These are phyloP conservation scores for Beauveria sp. DNA, from an alignment of 2,329 filamentous ascomycete species.

Conservation along the genomic window DNA sequence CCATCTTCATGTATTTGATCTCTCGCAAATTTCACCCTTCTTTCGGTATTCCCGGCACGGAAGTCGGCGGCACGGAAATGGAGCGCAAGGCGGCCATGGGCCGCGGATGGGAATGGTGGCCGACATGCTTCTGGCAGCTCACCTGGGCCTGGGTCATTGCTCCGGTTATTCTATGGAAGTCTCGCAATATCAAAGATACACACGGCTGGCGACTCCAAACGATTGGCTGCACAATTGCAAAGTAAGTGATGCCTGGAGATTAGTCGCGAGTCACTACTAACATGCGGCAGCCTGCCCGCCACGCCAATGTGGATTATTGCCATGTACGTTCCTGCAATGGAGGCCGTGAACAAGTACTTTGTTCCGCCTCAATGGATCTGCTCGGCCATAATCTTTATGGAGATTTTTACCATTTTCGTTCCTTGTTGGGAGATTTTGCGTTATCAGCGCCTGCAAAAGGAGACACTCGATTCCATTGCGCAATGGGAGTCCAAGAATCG, in stretches of 20 bases:
- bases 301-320: conserved; percentile 47
- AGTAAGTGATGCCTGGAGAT: conserved; percentile 20
- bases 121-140: conserved; percentile 53
- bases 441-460: conserved; percentile 30
- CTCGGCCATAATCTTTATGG: conserved; percentile 46
- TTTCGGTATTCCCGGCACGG: conserved; percentile 53
- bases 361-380: conserved; percentile 47
- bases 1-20: conserved; percentile 50
- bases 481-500: conserved; percentile 33
- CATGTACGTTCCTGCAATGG: conserved; percentile 34
- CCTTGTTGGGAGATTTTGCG: conserved; percentile 52
- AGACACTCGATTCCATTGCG: conserved; percentile 36
- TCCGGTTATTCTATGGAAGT: conserved; percentile 50
- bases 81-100: conserved; percentile 36
- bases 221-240: conserved; percentile 37
- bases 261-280: background rate
- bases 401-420: conserved; percentile 54
- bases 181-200: conserved; percentile 54
- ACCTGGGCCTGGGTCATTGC: conserved; percentile 54
- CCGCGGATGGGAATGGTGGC: conserved; percentile 59
- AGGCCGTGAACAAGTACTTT: conserved; percentile 38
- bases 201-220: conserved; percentile 59
- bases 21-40: conserved; percentile 55
- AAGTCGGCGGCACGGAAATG: conserved; percentile 45
- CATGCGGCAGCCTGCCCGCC: conserved; percentile 9